Percentiles rank a stretch among this genome's conserved stretches.
phyloP scores from a whole-genome alignment of 2,329 filamentous ascomycete genomes.

The Cordyceps farinosa region DNA sequence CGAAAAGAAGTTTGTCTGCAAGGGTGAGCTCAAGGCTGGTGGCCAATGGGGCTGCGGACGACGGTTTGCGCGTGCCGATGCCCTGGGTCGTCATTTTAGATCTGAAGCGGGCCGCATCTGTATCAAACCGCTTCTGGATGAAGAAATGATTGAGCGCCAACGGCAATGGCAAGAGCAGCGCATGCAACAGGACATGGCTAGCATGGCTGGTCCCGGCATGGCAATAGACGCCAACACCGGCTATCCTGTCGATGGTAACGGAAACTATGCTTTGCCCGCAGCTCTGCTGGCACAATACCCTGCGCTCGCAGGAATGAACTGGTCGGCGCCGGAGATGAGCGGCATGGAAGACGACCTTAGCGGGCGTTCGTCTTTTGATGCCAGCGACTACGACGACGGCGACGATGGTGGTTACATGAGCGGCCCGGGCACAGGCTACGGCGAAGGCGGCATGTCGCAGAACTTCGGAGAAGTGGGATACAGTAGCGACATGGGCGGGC shows the following conservation, averaged over 20 bases:
- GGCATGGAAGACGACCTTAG: constrained; percentile 73
- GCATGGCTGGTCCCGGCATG: constrained; percentile 51
- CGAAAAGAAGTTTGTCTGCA: constrained; percentile 98
- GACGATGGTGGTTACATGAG: constrained; percentile 68
- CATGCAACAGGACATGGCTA: constrained; percentile 61
- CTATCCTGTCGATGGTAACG: constrained; percentile 53
- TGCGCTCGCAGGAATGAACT: constrained; percentile 84
- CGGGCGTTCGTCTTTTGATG: constrained; percentile 77
- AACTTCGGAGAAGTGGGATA: constrained; percentile 53
- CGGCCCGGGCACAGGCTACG: constrained; percentile 57
- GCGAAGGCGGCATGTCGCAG: constrained; percentile 53
- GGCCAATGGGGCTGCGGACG: constrained; percentile 90
- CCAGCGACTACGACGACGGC: constrained; percentile 71
- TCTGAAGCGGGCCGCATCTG: constrained; percentile 94
- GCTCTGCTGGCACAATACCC: constrained; percentile 90
- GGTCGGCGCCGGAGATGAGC: constrained; percentile 63
- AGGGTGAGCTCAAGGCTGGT: constrained; percentile 78
- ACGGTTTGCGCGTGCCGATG: constrained; percentile 91
- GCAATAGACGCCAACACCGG: constrained; percentile 58
- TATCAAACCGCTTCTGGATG: constrained; percentile 94
- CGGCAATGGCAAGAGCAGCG: constrained; percentile 70
- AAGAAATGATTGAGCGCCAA: constrained; percentile 82
- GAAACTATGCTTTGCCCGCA: constrained; percentile 71
- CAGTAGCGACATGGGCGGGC: constrained; percentile 49
- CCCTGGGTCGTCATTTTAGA: constrained; percentile 88